These are phyloP conservation scores for Brachypodium distachyon DNA, from an alignment of 202 grass and related monocot species.

Conservation along the genomic window DNA sequence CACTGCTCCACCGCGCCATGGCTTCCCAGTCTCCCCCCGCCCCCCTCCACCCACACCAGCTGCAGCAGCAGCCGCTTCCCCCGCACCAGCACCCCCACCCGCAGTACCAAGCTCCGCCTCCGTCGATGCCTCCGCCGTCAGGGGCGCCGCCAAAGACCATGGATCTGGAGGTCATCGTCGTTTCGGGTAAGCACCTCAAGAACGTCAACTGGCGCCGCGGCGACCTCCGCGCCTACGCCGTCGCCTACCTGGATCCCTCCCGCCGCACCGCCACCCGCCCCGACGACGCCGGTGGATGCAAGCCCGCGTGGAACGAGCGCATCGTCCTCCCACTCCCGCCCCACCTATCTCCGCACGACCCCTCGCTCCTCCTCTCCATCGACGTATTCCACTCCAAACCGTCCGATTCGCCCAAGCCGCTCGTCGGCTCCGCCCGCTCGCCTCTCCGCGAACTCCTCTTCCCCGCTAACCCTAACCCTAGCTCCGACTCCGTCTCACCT, in stretches of 20 bases:
- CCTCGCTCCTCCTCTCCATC: constrained; percentile 59
- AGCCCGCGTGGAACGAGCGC: constrained; percentile 89
- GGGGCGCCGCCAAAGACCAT: constrained; percentile 24
- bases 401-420: constrained; percentile 88
- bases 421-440: constrained; percentile 65
- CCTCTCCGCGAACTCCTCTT: constrained; percentile 61
- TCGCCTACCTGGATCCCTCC: constrained; percentile 75
- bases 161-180: constrained; percentile 74
- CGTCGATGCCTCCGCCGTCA: constrained; percentile 16
- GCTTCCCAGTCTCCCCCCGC: constrained; percentile 21
- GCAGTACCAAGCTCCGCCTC: constrained; percentile 29
- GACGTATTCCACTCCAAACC: constrained; percentile 97
- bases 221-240: constrained; percentile 77
- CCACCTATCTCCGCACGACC: constrained; percentile 53
- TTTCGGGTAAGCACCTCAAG: constrained; percentile 88
- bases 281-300: constrained; percentile 70
- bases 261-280: constrained; percentile 70
- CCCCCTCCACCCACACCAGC: constrained; percentile 6
- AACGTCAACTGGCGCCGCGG: constrained; percentile 98
- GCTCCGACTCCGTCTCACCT: constrained; percentile 12
- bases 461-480: constrained; percentile 45
- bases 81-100: constrained; percentile 27
- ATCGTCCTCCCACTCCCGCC: constrained; percentile 52
- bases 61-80: constrained; percentile 12
- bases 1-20: constrained; percentile 2